phyloP scores from a whole-genome alignment of 202 grass and related monocot genomes.

The Bolboschoenoplectus hybrid region DNA sequence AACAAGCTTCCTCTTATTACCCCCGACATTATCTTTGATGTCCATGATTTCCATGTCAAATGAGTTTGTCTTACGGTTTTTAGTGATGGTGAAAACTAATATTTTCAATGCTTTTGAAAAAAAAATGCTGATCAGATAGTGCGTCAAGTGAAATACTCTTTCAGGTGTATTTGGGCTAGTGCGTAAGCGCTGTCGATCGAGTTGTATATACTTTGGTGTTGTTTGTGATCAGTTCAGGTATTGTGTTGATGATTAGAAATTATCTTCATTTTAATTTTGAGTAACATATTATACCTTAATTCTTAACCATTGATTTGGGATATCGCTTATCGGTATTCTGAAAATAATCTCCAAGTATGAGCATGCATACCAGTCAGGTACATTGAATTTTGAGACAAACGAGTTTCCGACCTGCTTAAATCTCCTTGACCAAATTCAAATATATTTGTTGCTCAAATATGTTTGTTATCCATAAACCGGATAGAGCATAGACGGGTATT shows the following conservation, averaged over 20 bases:
- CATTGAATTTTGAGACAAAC: background rate
- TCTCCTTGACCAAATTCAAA: too few species aligned
- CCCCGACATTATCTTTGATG: conserved; percentile 74
- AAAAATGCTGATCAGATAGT: background rate
- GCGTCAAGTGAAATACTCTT: background rate
- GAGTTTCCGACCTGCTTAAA: background rate
- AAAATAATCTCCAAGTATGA: background rate
- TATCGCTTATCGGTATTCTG: background rate
- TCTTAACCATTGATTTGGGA: background rate
- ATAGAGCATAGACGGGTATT: too few species aligned
- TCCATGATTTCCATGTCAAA: conserved; percentile 75
- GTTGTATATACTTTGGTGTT: conserved; percentile 24
- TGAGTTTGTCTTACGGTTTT: conserved; percentile 34
- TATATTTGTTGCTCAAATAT: too few species aligned
- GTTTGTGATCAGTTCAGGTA: background rate
- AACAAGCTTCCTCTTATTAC: conserved; percentile 76
- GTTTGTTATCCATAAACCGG: too few species aligned
- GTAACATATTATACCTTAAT: background rate
- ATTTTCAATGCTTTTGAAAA: background rate
- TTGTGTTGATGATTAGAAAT: background rate
- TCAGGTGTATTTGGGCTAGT: background rate
- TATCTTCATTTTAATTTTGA: conserved; percentile 2
- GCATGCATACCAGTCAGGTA: background rate
- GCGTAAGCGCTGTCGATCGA: background rate
- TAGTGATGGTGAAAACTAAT: background rate